Percentiles rank a stretch among this genome's conserved stretches.
These are phyloP conservation scores for Lotus japonicus DNA, from an alignment of 306 rosid species.

Conservation along the genomic window DNA sequence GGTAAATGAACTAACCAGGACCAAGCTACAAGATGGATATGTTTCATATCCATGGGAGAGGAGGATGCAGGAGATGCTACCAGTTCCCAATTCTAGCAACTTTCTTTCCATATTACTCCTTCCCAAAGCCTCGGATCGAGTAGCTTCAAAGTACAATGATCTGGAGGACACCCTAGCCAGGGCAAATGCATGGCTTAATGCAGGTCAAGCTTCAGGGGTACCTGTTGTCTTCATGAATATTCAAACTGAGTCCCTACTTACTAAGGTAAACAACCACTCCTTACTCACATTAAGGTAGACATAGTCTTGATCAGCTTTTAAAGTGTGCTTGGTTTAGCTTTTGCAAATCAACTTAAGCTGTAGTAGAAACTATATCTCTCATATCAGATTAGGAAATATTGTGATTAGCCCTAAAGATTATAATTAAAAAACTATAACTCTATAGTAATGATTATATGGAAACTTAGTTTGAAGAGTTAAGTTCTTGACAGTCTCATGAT, in stretches of 20 bases:
- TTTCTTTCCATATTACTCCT: conserved; percentile 72
- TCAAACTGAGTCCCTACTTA: conserved; percentile 88
- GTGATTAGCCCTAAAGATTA: too few relatives aligned
- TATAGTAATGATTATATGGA: neutral
- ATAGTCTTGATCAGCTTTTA: neutral
- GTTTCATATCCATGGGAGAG: conserved; percentile 89
- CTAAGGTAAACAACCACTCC: conserved; percentile 49
- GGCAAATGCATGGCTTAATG: conserved; percentile 85
- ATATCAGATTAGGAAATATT: too few relatives aligned
- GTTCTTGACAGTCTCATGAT: neutral
- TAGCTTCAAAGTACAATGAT: conserved; percentile 75
- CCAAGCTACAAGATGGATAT: conserved; percentile 76
- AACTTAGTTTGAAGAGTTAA: neutral
- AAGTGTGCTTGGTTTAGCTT: too few relatives aligned
- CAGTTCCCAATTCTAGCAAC: conserved; percentile 67
- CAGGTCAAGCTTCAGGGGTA: conserved; percentile 81
- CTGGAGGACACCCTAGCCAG: conserved; percentile 88
- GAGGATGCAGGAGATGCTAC: conserved; percentile 70
- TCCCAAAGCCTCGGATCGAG: conserved; percentile 76
- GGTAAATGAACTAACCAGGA: conserved; percentile 56
- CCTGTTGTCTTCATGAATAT: conserved; percentile 84
- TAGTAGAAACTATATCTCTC: too few relatives aligned
- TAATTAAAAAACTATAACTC: too few relatives aligned
- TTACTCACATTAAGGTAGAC: neutral
- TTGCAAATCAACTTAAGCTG: too few relatives aligned